phyloP scores from a whole-genome alignment of 2,329 filamentous ascomycete species.

The Talaromyces sp. region DNA sequence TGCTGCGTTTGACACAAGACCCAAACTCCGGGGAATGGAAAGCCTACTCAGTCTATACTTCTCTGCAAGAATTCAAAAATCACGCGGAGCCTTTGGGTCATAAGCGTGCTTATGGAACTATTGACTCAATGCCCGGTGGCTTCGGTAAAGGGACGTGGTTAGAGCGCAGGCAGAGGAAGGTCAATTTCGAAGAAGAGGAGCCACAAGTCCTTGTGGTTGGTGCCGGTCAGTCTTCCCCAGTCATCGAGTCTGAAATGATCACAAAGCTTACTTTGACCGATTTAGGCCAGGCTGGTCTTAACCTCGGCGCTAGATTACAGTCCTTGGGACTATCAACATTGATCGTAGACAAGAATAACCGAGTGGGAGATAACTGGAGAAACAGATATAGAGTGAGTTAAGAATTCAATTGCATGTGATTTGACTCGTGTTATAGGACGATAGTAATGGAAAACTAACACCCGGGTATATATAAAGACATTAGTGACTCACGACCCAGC shows the following conservation, averaged over 20 bases:
- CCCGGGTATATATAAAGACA: slow-evolving; percentile 22
- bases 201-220: slow-evolving; percentile 42
- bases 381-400: slow-evolving; percentile 43
- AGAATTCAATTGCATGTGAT: too few relatives aligned
- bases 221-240: slow-evolving; percentile 26
- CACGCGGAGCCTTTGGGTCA: slow-evolving; percentile 33
- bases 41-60: slow-evolving; percentile 38
- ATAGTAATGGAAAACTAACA: neutral
- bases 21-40: slow-evolving; percentile 29
- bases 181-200: slow-evolving; percentile 30
- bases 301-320: slow-evolving; percentile 41
- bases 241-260: neutral
- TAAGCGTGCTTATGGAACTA: slow-evolving; percentile 33
- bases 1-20: slow-evolving; percentile 34
- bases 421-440: neutral
- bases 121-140: slow-evolving; percentile 33
- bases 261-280: neutral
- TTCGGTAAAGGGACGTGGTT: slow-evolving; percentile 35
- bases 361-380: slow-evolving; percentile 51
- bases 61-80: slow-evolving; percentile 36
- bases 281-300: slow-evolving; percentile 43
- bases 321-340: slow-evolving; percentile 39
- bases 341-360: slow-evolving; percentile 46
- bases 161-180: slow-evolving; percentile 33
- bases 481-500: slow-evolving; percentile 42